phyloP scores from a whole-genome alignment of 306 rosid genomes.

The Trifolium dubium region DNA sequence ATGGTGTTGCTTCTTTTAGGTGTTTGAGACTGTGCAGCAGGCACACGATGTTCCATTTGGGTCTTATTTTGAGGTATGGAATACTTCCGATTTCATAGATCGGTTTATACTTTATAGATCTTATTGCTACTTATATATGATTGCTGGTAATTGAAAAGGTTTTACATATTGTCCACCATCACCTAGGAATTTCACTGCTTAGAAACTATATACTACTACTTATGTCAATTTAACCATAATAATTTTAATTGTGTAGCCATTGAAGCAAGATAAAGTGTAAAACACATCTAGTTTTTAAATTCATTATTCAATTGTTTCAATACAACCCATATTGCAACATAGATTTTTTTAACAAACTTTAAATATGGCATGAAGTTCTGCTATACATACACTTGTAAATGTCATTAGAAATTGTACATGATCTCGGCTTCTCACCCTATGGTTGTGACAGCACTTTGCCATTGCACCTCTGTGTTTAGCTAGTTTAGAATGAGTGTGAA shows the following conservation, averaged over 20 bases:
- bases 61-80: conserved; percentile 83
- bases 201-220: conserved; percentile 6
- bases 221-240: conserved; percentile 19
- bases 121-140: conserved; percentile 19
- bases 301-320: conserved; percentile 22
- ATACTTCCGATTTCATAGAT: conserved; percentile 31
- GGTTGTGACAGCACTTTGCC: conserved; percentile 7
- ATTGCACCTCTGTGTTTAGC: conserved; percentile 11
- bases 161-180: conserved; percentile 21
- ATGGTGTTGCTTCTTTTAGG: conserved; percentile 55
- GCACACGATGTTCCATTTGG: conserved; percentile 99
- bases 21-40: conserved; percentile 92
- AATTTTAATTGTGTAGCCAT: conserved; percentile 12
- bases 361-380: conserved; percentile 21
- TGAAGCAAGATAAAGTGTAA: conserved; percentile 11
- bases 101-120: background rate
- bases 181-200: conserved; percentile 26
- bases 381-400: background rate
- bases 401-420: background rate
- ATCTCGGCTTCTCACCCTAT: background rate
- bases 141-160: background rate
- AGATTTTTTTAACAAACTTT: background rate
- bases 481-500: conserved; percentile 29
- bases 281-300: conserved; percentile 13
- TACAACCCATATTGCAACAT: background rate